Percentiles rank a stretch among this genome's conserved stretches.
Conservation (phyloP, 2,329 filamentous ascomycete genomes). For the Xylariaceae sp. region DNA sequence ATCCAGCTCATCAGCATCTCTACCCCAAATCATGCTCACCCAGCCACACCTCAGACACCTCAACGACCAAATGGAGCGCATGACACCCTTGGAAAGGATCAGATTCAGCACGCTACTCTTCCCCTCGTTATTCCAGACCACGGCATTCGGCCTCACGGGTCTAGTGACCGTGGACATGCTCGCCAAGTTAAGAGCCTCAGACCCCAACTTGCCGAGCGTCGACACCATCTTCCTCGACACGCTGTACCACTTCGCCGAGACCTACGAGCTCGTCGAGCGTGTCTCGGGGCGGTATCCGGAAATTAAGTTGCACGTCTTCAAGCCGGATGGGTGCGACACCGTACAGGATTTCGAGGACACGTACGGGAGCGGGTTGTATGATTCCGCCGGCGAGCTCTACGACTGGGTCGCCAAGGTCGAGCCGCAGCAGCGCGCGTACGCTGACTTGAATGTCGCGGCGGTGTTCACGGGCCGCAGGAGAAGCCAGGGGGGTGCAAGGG, state of each 20-base stretch:
- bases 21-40: constrained; percentile 80
- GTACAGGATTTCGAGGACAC: constrained; percentile 73
- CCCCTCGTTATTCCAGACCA: constrained; percentile 83
- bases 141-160: constrained; percentile 76
- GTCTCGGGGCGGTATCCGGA: constrained; percentile 73
- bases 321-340: constrained; percentile 71
- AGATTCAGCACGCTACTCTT: constrained; percentile 89
- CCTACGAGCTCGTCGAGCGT: constrained; percentile 67
- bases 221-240: constrained; percentile 81
- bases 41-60: constrained; percentile 84
- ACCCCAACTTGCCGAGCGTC: constrained; percentile 55
- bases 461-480: constrained; percentile 88
- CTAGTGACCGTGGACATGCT: constrained; percentile 84
- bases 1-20: constrained; percentile 55
- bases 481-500: constrained; percentile 89
- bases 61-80: constrained; percentile 82
- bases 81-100: constrained; percentile 86
- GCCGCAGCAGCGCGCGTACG: constrained; percentile 86
- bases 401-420: constrained; percentile 98
- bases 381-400: constrained; percentile 82
- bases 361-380: constrained; percentile 82
- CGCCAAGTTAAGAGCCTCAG: constrained; percentile 64
- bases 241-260: constrained; percentile 77
- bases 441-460: constrained; percentile 80
- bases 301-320: constrained; percentile 82